Conservation (phyloP, 1,284 basidiomycete genomes). For the Moniliophthora roreri region DNA sequence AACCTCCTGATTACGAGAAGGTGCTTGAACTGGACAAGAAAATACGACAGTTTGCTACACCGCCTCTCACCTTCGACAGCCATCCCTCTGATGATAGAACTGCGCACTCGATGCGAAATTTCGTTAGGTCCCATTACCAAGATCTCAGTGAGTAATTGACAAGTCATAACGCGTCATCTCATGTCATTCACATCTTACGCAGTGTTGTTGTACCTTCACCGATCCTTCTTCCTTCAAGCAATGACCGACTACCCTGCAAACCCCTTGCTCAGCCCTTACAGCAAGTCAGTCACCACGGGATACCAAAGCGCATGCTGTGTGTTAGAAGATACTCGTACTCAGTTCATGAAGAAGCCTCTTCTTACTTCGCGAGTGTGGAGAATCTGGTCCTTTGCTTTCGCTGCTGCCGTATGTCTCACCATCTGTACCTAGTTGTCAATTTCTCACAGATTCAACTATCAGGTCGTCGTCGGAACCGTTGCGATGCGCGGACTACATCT, state of each 20-base stretch:
- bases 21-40: constrained; percentile 45
- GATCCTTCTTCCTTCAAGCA: constrained; percentile 48
- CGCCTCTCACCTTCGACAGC: constrained; percentile 22
- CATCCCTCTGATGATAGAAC: constrained; percentile 27
- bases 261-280: constrained; percentile 39
- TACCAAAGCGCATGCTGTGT: constrained; percentile 44
- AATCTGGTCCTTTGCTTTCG: constrained; percentile 48
- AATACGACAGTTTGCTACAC: constrained; percentile 34
- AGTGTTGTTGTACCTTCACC: constrained; percentile 50
- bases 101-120: constrained; percentile 41
- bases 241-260: constrained; percentile 41
- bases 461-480: constrained; percentile 46
- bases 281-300: constrained; percentile 41
- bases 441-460: neutral
- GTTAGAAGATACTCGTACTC: constrained; percentile 33
- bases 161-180: neutral
- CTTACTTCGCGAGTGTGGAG: constrained; percentile 45
- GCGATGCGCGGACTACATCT: constrained; percentile 39
- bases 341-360: constrained; percentile 38
- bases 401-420: constrained; percentile 37
- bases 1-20: constrained; percentile 42
- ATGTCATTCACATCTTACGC: constrained; percentile 3
- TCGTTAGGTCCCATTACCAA: constrained; percentile 44
- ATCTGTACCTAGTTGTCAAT: neutral
- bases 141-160: constrained; percentile 39